These are phyloP conservation scores for Cryptosporidium andersoni DNA, from an alignment of 169 alveolate genomes.

Conservation along the genomic window DNA sequence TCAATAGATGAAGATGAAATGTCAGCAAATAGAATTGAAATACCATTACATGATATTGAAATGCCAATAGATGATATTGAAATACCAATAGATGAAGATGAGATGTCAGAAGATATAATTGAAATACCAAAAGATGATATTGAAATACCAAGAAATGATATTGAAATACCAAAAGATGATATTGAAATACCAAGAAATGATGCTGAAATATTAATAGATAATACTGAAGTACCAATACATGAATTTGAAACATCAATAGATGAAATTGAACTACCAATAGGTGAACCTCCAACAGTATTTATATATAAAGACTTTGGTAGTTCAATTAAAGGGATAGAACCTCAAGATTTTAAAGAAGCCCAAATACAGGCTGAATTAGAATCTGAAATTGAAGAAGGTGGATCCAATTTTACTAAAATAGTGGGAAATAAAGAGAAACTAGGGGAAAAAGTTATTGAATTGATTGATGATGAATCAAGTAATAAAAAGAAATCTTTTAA, in stretches of 20 bases:
- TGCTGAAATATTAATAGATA: not conserved
- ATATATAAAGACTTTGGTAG: too few relatives aligned
- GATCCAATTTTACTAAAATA: not conserved
- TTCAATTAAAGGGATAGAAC: too few relatives aligned
- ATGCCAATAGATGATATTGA: not conserved
- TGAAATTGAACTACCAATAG: not conserved
- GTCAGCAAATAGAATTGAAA: not conserved
- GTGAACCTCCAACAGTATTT: too few relatives aligned
- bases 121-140: not conserved
- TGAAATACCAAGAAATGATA: not conserved
- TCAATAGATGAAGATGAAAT: slow-evolving; percentile 5
- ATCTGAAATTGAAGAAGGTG: not conserved
- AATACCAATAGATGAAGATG: not conserved
- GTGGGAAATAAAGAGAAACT: not conserved
- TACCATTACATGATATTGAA: not conserved
- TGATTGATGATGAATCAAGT: too few relatives aligned
- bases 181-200: not conserved
- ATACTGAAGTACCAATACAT: too few relatives aligned
- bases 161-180: not conserved
- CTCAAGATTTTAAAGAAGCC: not conserved
- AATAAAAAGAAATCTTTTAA: too few relatives aligned
- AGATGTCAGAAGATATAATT: not conserved
- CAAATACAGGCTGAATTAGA: not conserved
- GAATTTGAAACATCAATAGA: not conserved
- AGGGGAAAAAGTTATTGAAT: too few relatives aligned